Base-by-base conservation (phyloP, 2,329 filamentous ascomycete genomes). In the Talaromyces sp. region DNA sequence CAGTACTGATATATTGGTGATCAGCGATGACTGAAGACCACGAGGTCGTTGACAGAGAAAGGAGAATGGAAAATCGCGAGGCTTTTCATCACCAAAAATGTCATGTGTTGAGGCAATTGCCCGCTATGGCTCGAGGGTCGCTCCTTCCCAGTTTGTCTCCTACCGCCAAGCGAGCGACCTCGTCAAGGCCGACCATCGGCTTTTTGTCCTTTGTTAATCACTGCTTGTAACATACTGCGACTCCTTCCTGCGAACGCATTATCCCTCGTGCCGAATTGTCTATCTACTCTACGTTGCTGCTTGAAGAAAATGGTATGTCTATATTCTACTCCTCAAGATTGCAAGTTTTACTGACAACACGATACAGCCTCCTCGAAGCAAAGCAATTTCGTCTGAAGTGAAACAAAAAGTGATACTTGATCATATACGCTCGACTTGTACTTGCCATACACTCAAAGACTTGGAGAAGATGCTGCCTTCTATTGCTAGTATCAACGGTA, bases 361-460 rank as follows among this genome's bases (percentile, higher is more conserved):
- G 13, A 4, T 22, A 57, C 48, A 78, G 75, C 66, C 76, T 19
- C 85, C 86, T 33, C 88, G 87, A 75, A 70, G 24, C 45, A 67
- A 67, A 37, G 79, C 79, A 35, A 79, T 84, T 57, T 82, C 85
- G 66, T 85, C 86, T 65, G 79, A 81, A 13, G 82, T 83, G 45
- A 90, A 89, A 74, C 82, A 85, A 69, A 78, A 81, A 33, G 80
- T 84, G 43, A 86, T 88, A 67, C 78, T 88, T 66, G 76, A 82
- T 16, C 87, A 86, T 79, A 82, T 90, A 67, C 85, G 84, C 70
- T 81, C 82, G 66, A 85, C 86, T 3, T 81, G 84, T 65, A 84
- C 84, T 43, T 87, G 87, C 19, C 86, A 89, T 76, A 87, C 82
- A 61, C 80, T 90, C 75, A 89, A 89, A 72, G 88, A 90, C 65